Evolutionary conservation across 139 green algal species (phyloP).

Genomic region (Chlamydomonas incerta): DNA sequence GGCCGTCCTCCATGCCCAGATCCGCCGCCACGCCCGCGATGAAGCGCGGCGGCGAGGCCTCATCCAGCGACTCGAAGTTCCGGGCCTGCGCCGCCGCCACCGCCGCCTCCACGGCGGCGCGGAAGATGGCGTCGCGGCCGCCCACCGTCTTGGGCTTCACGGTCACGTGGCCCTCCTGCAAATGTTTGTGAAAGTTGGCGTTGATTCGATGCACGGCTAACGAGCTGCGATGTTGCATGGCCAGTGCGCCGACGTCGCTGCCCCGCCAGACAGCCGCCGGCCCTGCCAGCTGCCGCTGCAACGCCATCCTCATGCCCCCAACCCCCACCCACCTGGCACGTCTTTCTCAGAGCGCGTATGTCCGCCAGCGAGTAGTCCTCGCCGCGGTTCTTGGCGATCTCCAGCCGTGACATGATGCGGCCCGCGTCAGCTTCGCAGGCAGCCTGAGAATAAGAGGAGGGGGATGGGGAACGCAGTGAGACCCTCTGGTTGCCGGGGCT

Average conservation of each 20-base stretch:
- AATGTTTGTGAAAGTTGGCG: no score
- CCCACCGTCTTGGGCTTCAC: slow-evolving; percentile 57
- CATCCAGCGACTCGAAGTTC: slow-evolving; percentile 1
- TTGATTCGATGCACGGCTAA: no score
- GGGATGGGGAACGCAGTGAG: no score
- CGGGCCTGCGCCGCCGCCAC: slow-evolving; percentile 21
- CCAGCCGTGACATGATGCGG: slow-evolving; percentile 45
- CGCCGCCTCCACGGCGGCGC: slow-evolving; percentile 60
- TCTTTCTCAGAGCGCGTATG: slow-evolving; percentile 50
- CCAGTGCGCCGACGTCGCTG: no score
- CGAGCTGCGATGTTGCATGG: no score
- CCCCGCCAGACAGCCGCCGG: no score
- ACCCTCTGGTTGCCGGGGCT: no score
- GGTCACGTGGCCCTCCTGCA: slow-evolving; percentile 56
- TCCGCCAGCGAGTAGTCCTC: slow-evolving; percentile 56
- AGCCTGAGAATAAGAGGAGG: no score
- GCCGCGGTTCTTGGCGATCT: slow-evolving; percentile 46
- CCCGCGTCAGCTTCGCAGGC: slow-evolving; percentile 44
- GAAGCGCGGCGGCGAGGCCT: slow-evolving; percentile 24
- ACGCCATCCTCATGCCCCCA: slow-evolving; percentile 45
- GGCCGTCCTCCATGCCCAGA: slow-evolving; percentile 50
- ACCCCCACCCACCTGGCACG: slow-evolving; percentile 46
- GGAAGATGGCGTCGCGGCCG: slow-evolving; percentile 59
- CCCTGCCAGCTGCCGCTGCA: no score
- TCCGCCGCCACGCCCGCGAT: slow-evolving; percentile 47